Conservation (phyloP, 768 basidiomycete genomes). For the Pluteus cervinus region DNA sequence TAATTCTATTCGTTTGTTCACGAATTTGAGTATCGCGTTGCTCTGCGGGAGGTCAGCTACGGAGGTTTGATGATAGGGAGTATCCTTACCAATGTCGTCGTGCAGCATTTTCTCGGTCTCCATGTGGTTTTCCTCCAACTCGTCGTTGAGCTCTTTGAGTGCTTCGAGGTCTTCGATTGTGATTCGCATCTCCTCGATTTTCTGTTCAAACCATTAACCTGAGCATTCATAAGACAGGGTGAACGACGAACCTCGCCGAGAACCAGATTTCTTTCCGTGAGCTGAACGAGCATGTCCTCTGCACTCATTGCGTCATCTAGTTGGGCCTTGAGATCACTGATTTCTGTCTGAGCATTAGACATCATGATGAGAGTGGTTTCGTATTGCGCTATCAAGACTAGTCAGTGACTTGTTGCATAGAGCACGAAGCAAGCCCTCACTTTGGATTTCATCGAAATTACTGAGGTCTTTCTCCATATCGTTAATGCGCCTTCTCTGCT, state of each 20-base stretch:
- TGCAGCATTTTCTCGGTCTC: constrained; percentile 91
- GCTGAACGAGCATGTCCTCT: constrained; percentile 92
- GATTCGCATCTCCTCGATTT: constrained; percentile 96
- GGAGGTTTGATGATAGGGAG: background rate
- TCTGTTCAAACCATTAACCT: constrained; percentile 36
- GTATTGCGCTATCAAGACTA: constrained; percentile 54
- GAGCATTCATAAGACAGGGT: background rate
- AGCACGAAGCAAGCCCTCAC: constrained; percentile 29
- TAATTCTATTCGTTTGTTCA: constrained; percentile 60
- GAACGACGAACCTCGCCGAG: constrained; percentile 68
- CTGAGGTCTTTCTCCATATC: constrained; percentile 90
- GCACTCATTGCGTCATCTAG: constrained; percentile 93
- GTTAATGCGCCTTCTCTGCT: constrained; percentile 69
- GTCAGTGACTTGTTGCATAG: constrained; percentile 5
- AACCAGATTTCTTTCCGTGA: constrained; percentile 91
- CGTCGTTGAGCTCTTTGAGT: constrained; percentile 92
- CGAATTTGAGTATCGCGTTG: constrained; percentile 65
- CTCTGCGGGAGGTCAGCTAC: constrained; percentile 32
- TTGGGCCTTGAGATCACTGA: constrained; percentile 91
- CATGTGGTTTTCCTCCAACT: constrained; percentile 92
- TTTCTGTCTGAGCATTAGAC: constrained; percentile 82
- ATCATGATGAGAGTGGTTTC: constrained; percentile 77
- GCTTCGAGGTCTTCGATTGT: constrained; percentile 96
- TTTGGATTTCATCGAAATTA: constrained; percentile 72
- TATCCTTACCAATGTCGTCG: constrained; percentile 75